These are phyloP conservation scores for Angomonas deanei DNA, from an alignment of 208 protist genomes.

Conservation along the genomic window DNA sequence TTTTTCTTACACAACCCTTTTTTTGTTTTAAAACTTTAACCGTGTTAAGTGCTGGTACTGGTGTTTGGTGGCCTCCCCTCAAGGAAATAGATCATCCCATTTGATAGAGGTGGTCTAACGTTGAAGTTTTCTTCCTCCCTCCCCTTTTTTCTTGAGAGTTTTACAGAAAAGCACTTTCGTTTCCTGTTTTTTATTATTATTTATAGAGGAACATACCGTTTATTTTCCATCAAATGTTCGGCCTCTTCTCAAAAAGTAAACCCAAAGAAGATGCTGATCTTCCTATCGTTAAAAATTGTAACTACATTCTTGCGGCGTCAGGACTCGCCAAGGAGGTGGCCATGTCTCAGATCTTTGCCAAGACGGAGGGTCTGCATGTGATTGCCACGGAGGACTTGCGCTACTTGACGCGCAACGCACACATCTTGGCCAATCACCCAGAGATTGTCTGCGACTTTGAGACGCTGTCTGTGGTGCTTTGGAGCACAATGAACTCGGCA, in stretches of 20 bases:
- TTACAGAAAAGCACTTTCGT: no score
- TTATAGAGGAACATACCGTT: not conserved
- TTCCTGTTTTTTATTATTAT: not conserved
- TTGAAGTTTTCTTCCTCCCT: no score
- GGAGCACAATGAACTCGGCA: not conserved
- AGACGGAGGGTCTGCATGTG: not conserved
- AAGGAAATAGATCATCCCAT: no score
- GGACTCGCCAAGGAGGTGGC: not conserved
- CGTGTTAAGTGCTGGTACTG: no score
- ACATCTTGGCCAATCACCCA: not conserved
- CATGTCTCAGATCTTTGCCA: not conserved
- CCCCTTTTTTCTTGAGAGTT: no score
- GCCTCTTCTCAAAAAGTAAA: not conserved
- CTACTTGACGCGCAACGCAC: not conserved
- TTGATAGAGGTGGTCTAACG: no score
- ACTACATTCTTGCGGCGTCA: conserved; percentile 1
- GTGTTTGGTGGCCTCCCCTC: no score
- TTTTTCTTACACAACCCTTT: not conserved
- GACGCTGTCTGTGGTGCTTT: not conserved
- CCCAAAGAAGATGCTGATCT: not conserved
- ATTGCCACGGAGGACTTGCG: not conserved
- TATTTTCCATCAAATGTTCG: not conserved
- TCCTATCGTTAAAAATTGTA: conserved; percentile 3
- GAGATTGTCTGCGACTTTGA: conserved; percentile 2
- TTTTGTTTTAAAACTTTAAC: not conserved